Evolutionary conservation across 768 basidiomycete genomes (phyloP), one percentile per base, ranked within the genome.

Genomic region (Hydnomerulius pinastri): DNA sequence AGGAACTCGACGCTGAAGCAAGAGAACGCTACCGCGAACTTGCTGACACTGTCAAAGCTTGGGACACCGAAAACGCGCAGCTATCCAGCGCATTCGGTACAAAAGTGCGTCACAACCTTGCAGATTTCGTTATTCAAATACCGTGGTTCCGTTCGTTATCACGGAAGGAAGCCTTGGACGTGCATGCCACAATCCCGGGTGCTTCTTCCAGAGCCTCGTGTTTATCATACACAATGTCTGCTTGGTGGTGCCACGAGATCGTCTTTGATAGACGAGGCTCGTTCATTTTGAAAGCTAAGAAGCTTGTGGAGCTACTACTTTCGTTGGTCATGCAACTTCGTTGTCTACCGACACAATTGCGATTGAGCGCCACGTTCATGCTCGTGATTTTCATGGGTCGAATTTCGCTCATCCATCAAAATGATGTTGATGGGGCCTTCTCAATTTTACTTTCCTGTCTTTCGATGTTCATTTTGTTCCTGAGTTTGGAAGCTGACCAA

Each of bases 41-140:
- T 32, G 82, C 83, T 40, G 83, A 88, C 46, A 85, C 86, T 11
- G 75, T 94, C 58, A 76, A 81, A 63, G 61, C 73, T 24, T 95
- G 92, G 92, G 88, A 93, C 63, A 63, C 67, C 32, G 87, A 89
- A 73, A 94, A 93, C 67, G 79, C 83, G 42, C 80, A 85, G 58
- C 75, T 94, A 23, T 89, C 86, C 10, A 79, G 76, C 55, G 77
- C 79, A 21, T 87, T 92, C 63, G 84, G 77, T 17, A 65, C 68
- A 54, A 82, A 85, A 73, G 89, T 90, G 57, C 53, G 76, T 76
- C 43, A 44, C 27, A 46, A 18, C 2, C 46, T 47, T 44, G 44
- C n/a, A n/a, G 21, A 48, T 41, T 46, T 24, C 27, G 3, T 43
- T 40, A 18, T 38, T 48, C 29, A 25, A 15, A 24, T 41, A n/a